These are phyloP conservation scores for Salix arbutifolia DNA, from an alignment of 345 rosid species.

Conservation along the genomic window DNA sequence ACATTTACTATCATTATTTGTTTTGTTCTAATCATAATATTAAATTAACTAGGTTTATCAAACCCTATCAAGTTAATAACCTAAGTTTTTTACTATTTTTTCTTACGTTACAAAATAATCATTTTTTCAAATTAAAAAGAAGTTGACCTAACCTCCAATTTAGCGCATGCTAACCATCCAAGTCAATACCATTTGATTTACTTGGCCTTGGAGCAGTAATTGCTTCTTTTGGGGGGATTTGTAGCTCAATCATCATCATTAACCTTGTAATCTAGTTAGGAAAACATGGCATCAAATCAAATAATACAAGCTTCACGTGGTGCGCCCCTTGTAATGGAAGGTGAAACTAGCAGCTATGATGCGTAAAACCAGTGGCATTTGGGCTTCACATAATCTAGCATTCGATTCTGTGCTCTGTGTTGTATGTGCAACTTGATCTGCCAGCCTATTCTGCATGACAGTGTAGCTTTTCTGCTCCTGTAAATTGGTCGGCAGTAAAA, in stretches of 20 bases:
- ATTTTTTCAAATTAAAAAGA: no score
- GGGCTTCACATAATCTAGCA: neutral
- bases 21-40: no score
- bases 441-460: conserved; percentile 5
- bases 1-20: no score
- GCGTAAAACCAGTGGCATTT: conserved; percentile 2
- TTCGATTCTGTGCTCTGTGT: neutral
- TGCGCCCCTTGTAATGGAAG: conserved; percentile 11
- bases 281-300: neutral
- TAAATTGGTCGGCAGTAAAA: neutral
- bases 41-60: no score
- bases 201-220: neutral
- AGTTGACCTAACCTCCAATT: no score
- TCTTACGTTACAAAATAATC: no score
- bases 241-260: neutral
- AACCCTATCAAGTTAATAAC: no score
- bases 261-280: neutral
- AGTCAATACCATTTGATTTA: neutral
- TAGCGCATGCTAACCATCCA: no score
- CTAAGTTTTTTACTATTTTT: no score
- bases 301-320: neutral
- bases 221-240: neutral
- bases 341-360: conserved; percentile 5
- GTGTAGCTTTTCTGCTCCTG: neutral
- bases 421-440: neutral